These are phyloP conservation scores for Backusella macrospora DNA, from an alignment of 192 early-diverging fungal species.

Conservation along the genomic window DNA sequence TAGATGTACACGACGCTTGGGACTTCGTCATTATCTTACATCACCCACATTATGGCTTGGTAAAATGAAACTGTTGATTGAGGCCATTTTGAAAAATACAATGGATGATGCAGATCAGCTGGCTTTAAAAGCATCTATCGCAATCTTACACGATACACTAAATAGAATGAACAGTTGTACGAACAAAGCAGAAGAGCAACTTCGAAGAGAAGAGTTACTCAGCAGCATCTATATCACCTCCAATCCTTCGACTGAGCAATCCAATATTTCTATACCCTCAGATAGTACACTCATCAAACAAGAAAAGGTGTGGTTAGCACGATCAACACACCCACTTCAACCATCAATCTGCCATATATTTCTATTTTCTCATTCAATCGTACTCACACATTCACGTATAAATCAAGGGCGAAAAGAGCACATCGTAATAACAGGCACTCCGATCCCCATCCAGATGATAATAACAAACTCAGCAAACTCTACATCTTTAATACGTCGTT, in stretches of 20 bases:
- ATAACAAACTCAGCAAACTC: not conserved
- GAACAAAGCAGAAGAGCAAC: not conserved
- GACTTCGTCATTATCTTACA: slow-evolving; percentile 23
- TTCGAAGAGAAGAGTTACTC: not conserved
- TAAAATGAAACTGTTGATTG: slow-evolving; percentile 18
- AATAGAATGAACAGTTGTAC: slow-evolving; percentile 18
- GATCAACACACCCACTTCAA: not conserved
- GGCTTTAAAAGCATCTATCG: slow-evolving; percentile 1
- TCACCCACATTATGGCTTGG: slow-evolving; percentile 31
- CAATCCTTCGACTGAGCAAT: not conserved
- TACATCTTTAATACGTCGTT: slow-evolving; percentile 5
- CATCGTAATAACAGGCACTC: slow-evolving; percentile 2
- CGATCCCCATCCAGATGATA: slow-evolving; percentile 3
- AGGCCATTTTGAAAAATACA: slow-evolving; percentile 28
- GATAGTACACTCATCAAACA: slow-evolving; percentile 9
- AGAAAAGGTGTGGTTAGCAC: slow-evolving; percentile 1
- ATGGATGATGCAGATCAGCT: not conserved
- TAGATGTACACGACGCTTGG: slow-evolving; percentile 16
- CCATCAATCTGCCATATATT: slow-evolving; percentile 21
- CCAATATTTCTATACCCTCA: slow-evolving; percentile 3
- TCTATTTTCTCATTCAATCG: slow-evolving; percentile 24
- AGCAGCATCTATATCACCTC: not conserved
- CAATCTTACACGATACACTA: slow-evolving; percentile 21
- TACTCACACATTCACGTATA: slow-evolving; percentile 20
- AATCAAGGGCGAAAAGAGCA: not conserved